These are phyloP conservation scores for Pyricularia pennisetigena DNA, from an alignment of 2,329 filamentous ascomycete genomes.

Conservation along the genomic window DNA sequence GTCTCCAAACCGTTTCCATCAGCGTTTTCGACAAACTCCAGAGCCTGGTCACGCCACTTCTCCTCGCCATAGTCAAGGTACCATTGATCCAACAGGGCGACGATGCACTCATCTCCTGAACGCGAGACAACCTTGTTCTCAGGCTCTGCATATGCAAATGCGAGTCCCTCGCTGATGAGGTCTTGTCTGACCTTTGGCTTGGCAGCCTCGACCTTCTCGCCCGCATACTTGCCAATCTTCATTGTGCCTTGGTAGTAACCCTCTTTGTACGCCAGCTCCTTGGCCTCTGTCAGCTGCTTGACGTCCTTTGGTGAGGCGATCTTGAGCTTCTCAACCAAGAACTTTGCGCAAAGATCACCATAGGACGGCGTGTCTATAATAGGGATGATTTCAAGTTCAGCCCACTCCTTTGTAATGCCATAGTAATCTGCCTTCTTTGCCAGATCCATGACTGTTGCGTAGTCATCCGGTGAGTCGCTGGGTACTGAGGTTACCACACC, in stretches of 20 bases:
- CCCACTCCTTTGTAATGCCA: constrained; percentile 94
- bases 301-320: constrained; percentile 94
- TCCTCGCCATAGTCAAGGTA: constrained; percentile 95
- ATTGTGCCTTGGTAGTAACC: constrained; percentile 94
- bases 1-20: constrained; percentile 64
- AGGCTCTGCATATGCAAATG: constrained; percentile 89
- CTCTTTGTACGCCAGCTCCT: constrained; percentile 94
- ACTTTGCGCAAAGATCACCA: constrained; percentile 73
- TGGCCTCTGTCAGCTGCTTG: constrained; percentile 76
- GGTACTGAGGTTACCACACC: constrained; percentile 94
- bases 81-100: constrained; percentile 92
- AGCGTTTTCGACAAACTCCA: constrained; percentile 61
- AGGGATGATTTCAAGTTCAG: constrained; percentile 77
- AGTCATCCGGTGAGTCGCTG: constrained; percentile 93
- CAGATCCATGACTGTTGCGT: constrained; percentile 77
- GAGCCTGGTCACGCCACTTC: constrained; percentile 68
- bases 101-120: constrained; percentile 87
- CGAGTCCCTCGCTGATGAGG: constrained; percentile 65
- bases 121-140: constrained; percentile 82
- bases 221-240: constrained; percentile 79
- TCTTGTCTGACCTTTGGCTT: constrained; percentile 76
- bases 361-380: constrained; percentile 86
- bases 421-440: constrained; percentile 95
- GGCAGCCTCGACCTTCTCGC: constrained; percentile 70
- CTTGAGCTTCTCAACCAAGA: constrained; percentile 84